These are phyloP conservation scores for Endogone sp. DNA, from an alignment of 192 early-diverging fungal genomes.

Conservation along the genomic window DNA sequence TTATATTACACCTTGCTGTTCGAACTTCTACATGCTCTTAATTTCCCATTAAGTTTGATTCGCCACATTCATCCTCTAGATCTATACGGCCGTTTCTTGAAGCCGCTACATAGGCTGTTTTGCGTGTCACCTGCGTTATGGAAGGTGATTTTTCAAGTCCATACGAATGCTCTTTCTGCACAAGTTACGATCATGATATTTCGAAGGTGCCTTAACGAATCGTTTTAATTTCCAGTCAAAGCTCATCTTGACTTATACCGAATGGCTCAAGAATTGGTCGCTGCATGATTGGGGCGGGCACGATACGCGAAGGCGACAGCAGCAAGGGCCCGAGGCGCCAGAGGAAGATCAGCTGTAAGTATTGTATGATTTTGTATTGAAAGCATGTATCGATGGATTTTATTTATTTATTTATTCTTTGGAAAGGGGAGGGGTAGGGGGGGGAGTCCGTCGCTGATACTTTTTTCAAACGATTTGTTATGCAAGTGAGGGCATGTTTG, in stretches of 20 bases:
- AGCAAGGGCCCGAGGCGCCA: slow-evolving; percentile 10
- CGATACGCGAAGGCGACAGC: slow-evolving; percentile 18
- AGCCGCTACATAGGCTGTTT: slow-evolving; percentile 35
- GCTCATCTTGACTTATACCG: slow-evolving; percentile 36
- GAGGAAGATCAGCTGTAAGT: slow-evolving; percentile 23
- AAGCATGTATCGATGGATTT: background rate
- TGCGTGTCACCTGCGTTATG: slow-evolving; percentile 32
- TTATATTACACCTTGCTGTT: too few relatives aligned
- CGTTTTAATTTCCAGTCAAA: slow-evolving; percentile 28
- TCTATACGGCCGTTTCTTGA: slow-evolving; percentile 27
- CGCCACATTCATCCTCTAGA: slow-evolving; percentile 29
- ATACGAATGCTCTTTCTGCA: background rate
- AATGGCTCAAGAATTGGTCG: slow-evolving; percentile 38
- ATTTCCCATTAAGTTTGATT: background rate
- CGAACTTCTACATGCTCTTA: too few relatives aligned
- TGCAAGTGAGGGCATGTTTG: slow-evolving; percentile 18
- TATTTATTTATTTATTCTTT: too few relatives aligned
- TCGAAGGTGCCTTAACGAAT: too few relatives aligned
- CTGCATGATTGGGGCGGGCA: slow-evolving; percentile 36
- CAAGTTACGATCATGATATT: too few relatives aligned
- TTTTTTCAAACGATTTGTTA: background rate
- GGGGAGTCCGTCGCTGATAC: background rate
- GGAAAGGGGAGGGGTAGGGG: too few relatives aligned
- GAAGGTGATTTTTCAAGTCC: slow-evolving; percentile 34
- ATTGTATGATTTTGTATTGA: background rate